Percentiles rank a stretch among this genome's conserved stretches.
Evolutionary conservation across 208 protist species (phyloP).

Genomic region (Naegleria fowleri): DNA sequence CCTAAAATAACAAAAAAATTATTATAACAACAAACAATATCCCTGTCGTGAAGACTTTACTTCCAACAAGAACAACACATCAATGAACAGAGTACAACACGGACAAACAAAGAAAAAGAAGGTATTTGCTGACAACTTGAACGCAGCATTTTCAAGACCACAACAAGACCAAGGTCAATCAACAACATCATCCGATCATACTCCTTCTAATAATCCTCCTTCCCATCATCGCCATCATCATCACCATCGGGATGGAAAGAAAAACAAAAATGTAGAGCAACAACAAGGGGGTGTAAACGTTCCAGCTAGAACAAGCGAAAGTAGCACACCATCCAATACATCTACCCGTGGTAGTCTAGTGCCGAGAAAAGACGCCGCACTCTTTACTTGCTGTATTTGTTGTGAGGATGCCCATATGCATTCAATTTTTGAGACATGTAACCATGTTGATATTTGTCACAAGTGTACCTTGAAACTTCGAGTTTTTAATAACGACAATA

Average conservation of each 20-base stretch:
- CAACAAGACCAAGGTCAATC: not conserved
- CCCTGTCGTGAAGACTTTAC: too few species aligned
- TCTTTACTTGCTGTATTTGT: slow-evolving; percentile 7
- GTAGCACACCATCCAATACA: too few species aligned
- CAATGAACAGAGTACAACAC: not conserved
- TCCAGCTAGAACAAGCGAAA: too few species aligned
- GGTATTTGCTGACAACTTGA: not conserved
- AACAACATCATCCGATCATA: not conserved
- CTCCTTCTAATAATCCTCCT: too few species aligned
- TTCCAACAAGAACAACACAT: too few species aligned
- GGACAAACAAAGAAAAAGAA: not conserved
- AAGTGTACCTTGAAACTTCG: not conserved
- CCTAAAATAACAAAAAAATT: too few species aligned
- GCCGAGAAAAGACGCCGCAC: too few species aligned
- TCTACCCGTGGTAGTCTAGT: too few species aligned
- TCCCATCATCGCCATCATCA: too few species aligned
- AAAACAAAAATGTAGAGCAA: not conserved
- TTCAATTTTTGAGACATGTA: not conserved
- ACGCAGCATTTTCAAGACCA: not conserved
- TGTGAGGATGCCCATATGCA: not conserved
- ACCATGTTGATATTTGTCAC: slow-evolving; percentile 16
- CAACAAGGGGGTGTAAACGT: too few species aligned
- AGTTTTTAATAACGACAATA: not conserved
- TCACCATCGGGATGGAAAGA: too few species aligned
- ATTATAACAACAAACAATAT: too few species aligned